phyloP scores from a whole-genome alignment of 306 rosid species.

The Quercus parvula region DNA sequence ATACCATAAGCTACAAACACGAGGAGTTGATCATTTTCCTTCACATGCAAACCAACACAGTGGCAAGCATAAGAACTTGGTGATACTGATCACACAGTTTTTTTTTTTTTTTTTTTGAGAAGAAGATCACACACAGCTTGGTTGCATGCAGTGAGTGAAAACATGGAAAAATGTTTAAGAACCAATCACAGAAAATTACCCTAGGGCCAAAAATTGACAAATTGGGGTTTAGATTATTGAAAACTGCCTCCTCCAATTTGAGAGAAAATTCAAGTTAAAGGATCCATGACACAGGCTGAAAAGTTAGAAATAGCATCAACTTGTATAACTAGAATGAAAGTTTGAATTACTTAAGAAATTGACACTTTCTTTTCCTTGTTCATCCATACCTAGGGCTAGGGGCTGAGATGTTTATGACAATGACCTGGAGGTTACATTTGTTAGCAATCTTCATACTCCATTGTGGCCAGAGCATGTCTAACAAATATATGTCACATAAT shows the following conservation, averaged over 20 bases:
- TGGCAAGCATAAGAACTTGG: not conserved
- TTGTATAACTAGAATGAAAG: not conserved
- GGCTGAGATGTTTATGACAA: not conserved
- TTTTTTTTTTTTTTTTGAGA: too few relatives aligned
- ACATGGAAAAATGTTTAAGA: not conserved
- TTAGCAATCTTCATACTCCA: not conserved
- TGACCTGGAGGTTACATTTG: not conserved
- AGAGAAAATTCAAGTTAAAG: too few relatives aligned
- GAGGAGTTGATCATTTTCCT: not conserved
- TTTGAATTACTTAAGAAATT: not conserved
- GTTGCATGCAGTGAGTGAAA: not conserved
- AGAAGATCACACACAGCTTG: not conserved
- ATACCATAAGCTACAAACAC: not conserved
- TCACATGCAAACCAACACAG: not conserved
- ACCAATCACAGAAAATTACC: not conserved
- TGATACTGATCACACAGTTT: not conserved
- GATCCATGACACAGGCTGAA: not conserved
- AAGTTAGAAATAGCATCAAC: not conserved
- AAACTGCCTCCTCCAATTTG: not conserved
- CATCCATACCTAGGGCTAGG: not conserved
- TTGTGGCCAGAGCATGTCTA: not conserved
- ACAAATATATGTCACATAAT: not conserved
- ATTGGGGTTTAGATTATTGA: not conserved
- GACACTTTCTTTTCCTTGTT: not conserved
- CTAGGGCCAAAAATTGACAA: not conserved